These are phyloP conservation scores for Vigna nakashimae DNA, from an alignment of 306 rosid species.

Conservation along the genomic window DNA sequence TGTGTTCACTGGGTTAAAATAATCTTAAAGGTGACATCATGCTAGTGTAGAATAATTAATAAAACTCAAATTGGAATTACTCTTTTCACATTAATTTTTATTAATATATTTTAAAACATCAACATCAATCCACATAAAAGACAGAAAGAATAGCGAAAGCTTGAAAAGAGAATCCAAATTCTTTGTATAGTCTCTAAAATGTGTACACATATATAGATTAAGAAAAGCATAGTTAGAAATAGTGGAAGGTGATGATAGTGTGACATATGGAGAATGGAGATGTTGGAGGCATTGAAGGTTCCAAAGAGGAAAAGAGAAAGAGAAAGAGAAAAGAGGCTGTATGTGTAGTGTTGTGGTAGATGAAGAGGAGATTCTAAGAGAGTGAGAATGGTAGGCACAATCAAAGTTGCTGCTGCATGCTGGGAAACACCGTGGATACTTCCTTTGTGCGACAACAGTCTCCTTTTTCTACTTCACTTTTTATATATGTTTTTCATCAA, in stretches of 20 bases:
- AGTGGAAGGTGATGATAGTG: no score
- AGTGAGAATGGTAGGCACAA: background rate
- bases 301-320: background rate
- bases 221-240: no score
- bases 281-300: constrained; percentile 24
- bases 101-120: no score
- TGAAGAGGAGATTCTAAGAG: background rate
- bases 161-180: no score
- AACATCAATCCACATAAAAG: no score
- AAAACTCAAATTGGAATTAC: no score
- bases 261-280: background rate
- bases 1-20: background rate
- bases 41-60: no score
- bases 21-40: background rate
- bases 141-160: no score
- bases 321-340: background rate
- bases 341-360: background rate
- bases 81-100: no score
- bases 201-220: no score
- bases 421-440: constrained; percentile 34
- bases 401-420: constrained; percentile 9
- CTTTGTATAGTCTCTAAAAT: no score
- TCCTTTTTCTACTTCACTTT: background rate
- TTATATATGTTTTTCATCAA: background rate
- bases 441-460: constrained; percentile 10